phyloP scores from a whole-genome alignment of 768 basidiomycete genomes.

The Leccinum truebloodii region DNA sequence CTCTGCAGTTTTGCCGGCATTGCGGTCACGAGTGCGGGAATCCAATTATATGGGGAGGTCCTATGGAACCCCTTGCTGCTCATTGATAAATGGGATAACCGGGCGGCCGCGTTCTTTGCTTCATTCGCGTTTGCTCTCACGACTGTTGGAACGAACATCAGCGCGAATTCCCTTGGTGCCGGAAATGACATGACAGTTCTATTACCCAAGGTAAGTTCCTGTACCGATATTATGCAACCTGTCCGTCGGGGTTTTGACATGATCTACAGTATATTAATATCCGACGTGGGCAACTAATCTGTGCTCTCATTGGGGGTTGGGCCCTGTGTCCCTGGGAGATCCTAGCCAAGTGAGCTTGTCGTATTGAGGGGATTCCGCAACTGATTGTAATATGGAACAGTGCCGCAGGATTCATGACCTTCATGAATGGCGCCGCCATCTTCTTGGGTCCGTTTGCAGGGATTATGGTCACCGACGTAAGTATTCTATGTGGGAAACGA shows the following conservation, averaged over 20 bases:
- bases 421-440: slow-evolving; percentile 84
- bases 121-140: slow-evolving; percentile 62
- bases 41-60: slow-evolving; percentile 49
- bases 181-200: slow-evolving; percentile 84
- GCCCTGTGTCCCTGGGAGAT: slow-evolving; percentile 88
- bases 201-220: slow-evolving; percentile 60
- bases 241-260: neutral
- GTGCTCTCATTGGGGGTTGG: slow-evolving; percentile 84
- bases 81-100: slow-evolving; percentile 82
- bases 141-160: slow-evolving; percentile 45
- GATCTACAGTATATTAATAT: slow-evolving; percentile 57
- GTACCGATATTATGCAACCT: neutral
- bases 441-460: slow-evolving; percentile 86
- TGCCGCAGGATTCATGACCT: slow-evolving; percentile 68
- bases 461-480: slow-evolving; percentile 60
- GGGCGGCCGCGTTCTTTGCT: slow-evolving; percentile 83
- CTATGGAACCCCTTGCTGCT: slow-evolving; percentile 68
- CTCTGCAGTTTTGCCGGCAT: slow-evolving; percentile 79
- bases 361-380: neutral
- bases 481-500: slow-evolving; percentile 24
- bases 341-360: slow-evolving; percentile 41
- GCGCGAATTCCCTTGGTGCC: slow-evolving; percentile 65
- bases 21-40: slow-evolving; percentile 76
- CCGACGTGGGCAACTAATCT: slow-evolving; percentile 74
- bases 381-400: slow-evolving; percentile 13